Evolutionary conservation across 2,329 filamentous ascomycete species (phyloP), one percentile per base, ranked within the genome.

Genomic region (Phialophora chinensis): DNA sequence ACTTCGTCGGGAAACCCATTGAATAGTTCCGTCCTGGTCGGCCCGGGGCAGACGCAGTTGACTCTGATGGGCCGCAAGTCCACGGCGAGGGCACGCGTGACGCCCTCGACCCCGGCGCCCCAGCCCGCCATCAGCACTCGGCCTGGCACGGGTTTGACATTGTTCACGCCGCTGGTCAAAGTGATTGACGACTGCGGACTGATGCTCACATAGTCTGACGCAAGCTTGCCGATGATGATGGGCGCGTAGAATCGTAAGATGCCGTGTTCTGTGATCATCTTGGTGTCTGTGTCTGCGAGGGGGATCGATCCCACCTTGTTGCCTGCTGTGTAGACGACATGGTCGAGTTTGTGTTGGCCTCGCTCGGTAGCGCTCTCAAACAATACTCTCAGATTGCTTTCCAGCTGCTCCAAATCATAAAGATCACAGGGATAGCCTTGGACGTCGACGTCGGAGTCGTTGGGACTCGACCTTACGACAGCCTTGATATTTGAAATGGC

Each of bases 311-410:
- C 12, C 2, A 72, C 55, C 4, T 63, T 44, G 65, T 85, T 81
- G 25, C 81, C 85, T 0, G 85, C 84, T 0, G 84, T 85, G 74
- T 77, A 80, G 60, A 85, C 75, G 14, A 86, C 78, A 69, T 86
- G 85, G 66, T 86, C 80, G 33, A 86, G 71, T 29, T 76, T 76
- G 4, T 50, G 14, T 6, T 56, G 63, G n/a, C 64, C 68, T 20
- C 61, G 31, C 23, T 66, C 60, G 0, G 77, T 78, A 4, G 76
- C 75, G 12, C 73, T 71, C 12, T 82, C 74, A 58, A 86, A 79
- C 3, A 86, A 75, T 2, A 59, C 62, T 25, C 76, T 73, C 55
- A 86, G 68, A 62, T 82, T 81, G 0, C 64, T 33, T 64, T 86
- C 83, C 23, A 62, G 29, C 4, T 3, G 42, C 2, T 56, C 50